phyloP scores from a whole-genome alignment of 2,329 filamentous ascomycete species.

The Talaromyces verruculosus region DNA sequence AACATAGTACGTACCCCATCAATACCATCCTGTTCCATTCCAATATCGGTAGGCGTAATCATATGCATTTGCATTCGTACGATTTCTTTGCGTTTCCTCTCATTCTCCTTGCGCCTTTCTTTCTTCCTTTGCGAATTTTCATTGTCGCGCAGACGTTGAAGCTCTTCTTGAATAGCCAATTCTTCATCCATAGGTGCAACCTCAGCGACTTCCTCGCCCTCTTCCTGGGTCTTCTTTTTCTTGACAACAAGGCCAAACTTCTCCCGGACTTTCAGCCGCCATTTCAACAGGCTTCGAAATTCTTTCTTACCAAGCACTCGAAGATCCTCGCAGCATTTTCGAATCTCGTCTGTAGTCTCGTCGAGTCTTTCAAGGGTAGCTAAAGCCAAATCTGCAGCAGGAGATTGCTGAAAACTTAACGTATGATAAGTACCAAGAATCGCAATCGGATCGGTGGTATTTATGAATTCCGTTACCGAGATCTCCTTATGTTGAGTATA shows the following conservation, averaged over 20 bases:
- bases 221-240: slow-evolving; percentile 57
- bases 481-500: slow-evolving; percentile 90
- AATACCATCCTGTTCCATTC: slow-evolving; percentile 80
- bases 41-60: slow-evolving; percentile 93
- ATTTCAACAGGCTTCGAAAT: slow-evolving; percentile 84
- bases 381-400: slow-evolving; percentile 79
- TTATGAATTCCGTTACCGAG: slow-evolving; percentile 86
- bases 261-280: slow-evolving; percentile 85
- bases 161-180: slow-evolving; percentile 80
- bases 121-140: slow-evolving; percentile 76
- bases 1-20: slow-evolving; percentile 83
- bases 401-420: slow-evolving; percentile 76
- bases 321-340: slow-evolving; percentile 74
- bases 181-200: slow-evolving; percentile 94
- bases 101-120: slow-evolving; percentile 82
- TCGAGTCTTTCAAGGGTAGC: slow-evolving; percentile 81
- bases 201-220: slow-evolving; percentile 72
- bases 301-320: slow-evolving; percentile 92
- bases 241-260: slow-evolving; percentile 84
- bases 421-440: slow-evolving; percentile 85
- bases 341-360: slow-evolving; percentile 81
- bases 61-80: slow-evolving; percentile 97
- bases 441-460: slow-evolving; percentile 87
- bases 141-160: slow-evolving; percentile 78
- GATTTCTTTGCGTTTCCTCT: slow-evolving; percentile 90